Percentiles rank a stretch among this genome's conserved stretches.
Evolutionary conservation across 2,329 filamentous ascomycete species (phyloP).

Genomic region (Neocucurbitaria cava): DNA sequence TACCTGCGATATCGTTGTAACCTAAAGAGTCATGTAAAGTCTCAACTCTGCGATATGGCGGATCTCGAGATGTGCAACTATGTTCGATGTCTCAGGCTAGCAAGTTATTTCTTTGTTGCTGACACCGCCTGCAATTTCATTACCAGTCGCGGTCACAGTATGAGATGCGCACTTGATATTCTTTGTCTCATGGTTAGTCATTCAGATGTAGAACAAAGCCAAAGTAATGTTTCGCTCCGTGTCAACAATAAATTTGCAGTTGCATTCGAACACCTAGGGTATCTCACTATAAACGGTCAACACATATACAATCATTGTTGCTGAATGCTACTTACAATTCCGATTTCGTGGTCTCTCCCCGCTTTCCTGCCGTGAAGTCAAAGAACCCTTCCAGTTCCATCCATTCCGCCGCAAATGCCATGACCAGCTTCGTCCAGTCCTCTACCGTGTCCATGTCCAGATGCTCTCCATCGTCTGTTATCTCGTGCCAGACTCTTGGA

Average conservation of each 20-base stretch:
- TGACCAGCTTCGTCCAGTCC: constrained; percentile 87
- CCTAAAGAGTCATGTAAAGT: background rate
- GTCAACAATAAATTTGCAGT: background rate
- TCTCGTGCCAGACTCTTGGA: constrained; percentile 84
- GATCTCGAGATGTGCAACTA: background rate
- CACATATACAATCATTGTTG: constrained; percentile 6
- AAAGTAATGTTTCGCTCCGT: background rate
- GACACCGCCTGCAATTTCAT: background rate
- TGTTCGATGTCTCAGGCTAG: background rate
- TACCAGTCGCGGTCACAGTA: background rate
- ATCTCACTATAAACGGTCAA: constrained; percentile 40
- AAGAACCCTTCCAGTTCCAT: constrained; percentile 67
- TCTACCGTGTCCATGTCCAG: constrained; percentile 80
- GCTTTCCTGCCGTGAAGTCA: constrained; percentile 28
- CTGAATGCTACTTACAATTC: constrained; percentile 45
- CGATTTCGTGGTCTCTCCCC: constrained; percentile 34
- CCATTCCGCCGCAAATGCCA: constrained; percentile 91
- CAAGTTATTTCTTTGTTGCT: constrained; percentile 2
- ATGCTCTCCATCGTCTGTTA: constrained; percentile 84
- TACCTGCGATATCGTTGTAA: background rate
- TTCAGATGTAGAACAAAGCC: background rate
- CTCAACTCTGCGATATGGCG: background rate
- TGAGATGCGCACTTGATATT: background rate
- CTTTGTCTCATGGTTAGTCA: constrained; percentile 11
- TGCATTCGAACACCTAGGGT: constrained; percentile 28